Base-by-base conservation (phyloP, 805 yeast genomes). In the Ogataea siamensis region DNA sequence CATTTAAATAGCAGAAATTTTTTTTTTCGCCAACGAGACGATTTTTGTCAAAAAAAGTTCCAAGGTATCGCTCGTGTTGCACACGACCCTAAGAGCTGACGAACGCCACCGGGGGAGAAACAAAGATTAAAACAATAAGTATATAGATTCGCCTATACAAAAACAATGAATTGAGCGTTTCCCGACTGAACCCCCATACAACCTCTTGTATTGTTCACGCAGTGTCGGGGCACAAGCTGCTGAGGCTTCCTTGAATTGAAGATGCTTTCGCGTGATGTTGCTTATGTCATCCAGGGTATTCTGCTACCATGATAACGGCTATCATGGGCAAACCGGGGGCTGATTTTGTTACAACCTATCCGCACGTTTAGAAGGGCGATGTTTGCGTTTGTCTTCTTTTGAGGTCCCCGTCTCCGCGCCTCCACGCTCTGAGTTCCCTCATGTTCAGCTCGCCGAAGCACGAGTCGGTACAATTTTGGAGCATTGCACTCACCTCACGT, bases 391-490 rank as follows among this genome's bases (percentile, higher is more conserved):
- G 39, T 25, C 45, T 28, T 14, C 43, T 39, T 23, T 46, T 45
- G 17, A 42, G 24, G 11, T 40, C 40, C 3, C 44, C 33, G 28
- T 46, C 51, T 1, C 50, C 50, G 19, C 58, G 41, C 19, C 39
- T 41, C 58, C 58, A 54, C 1, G 57, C 57, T 6, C 57, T 35
- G 5, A 54, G 40, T 29, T 49, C 49, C 21, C 58, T 29, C 55
- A 54, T 46, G 34, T 52, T 54, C 21, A 54, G 41, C 25, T 46
- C 48, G 2, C 58, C 57, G 35, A 54, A 54, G 26, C 55, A 49
- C 2, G 56, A 49, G 15, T 34, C 22, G 5, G 40, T 25, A 5
- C 33, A 39, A 14, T 41, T 34, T 15, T 40, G 45, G 19, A 53
- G 43, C 34, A 53, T 13, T 10, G 28, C 25, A 11, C 40, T 25